Percentiles rank a stretch among this genome's conserved stretches.
phyloP scores from a whole-genome alignment of 2,329 filamentous ascomycete genomes.

The Fusarium sublunatum region DNA sequence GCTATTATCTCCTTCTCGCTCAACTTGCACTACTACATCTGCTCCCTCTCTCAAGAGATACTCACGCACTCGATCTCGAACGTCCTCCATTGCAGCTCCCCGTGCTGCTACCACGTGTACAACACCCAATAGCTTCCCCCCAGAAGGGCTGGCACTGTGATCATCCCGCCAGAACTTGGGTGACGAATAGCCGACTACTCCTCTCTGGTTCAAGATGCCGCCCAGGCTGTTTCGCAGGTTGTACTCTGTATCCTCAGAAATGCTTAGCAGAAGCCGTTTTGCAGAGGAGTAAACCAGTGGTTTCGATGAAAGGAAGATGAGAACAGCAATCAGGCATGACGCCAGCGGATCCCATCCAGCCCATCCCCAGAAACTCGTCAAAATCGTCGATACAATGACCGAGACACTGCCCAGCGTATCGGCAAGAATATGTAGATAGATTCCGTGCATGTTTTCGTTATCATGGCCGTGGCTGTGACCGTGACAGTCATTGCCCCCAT shows the following conservation, averaged over 20 bases:
- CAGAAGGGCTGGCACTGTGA: conserved; percentile 56
- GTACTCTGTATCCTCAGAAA: conserved; percentile 89
- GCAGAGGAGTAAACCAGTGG: conserved; percentile 89
- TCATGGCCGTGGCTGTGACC: conserved; percentile 66
- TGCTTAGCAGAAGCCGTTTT: conserved; percentile 82
- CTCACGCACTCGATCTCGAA: conserved; percentile 78
- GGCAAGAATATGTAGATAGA: conserved; percentile 94
- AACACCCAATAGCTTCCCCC: conserved; percentile 76
- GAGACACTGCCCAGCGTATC: conserved; percentile 95
- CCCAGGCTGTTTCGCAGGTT: conserved; percentile 86
- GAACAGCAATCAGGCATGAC: conserved; percentile 89
- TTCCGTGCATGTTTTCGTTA: conserved; percentile 98
- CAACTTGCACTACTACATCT: conserved; percentile 88
- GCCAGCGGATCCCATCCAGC: conserved; percentile 94
- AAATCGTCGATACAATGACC: conserved; percentile 88
- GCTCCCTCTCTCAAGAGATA: conserved; percentile 79
- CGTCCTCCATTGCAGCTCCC: conserved; percentile 81
- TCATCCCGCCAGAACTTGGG: conserved; percentile 96
- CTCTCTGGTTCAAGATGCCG: conserved; percentile 82
- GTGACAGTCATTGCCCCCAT: conserved; percentile 55
- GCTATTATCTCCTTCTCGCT: conserved; percentile 78
- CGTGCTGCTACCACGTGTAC: conserved; percentile 85
- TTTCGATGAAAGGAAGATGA: conserved; percentile 92
- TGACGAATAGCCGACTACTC: conserved; percentile 85
- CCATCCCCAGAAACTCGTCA: conserved; percentile 91